Evolutionary conservation across 2,329 filamentous ascomycete genomes (phyloP), one percentile per base, ranked within the genome.

Genomic region (Pyrenochaeta sp.): DNA sequence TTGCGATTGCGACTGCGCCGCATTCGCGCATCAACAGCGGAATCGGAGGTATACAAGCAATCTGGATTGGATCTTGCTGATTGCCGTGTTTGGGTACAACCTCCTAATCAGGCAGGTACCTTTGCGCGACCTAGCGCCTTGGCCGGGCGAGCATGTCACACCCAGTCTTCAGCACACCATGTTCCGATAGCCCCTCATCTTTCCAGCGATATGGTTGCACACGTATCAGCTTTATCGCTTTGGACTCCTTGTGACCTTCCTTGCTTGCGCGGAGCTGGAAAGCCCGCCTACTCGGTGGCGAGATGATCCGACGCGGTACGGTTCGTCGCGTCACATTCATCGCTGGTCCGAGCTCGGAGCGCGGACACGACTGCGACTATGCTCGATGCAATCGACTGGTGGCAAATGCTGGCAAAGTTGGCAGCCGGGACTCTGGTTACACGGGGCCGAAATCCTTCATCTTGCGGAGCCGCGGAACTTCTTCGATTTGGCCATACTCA

Each of bases 21-120:
- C 52, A 38, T 48, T 48, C 23, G 42, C 55, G 53, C 44, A 47
- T 45, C 30, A 42, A 45, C 41, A 62, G 58, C 58, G 58, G 41
- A 48, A 42, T 56, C 54, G 54, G 56, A 58, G 54, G 60, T 61
- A 63, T 55, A 54, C 43, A 49, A 36, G 39, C 34, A 23, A 32
- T 43, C 45, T 35, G 43, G 46, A 53, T 55, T 57, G 59, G 60
- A 47, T 46, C 44, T 43, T 46, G 31, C 57, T 55, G 51, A 51
- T 53, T 53, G 51, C 53, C 50, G 41, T 52, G 51, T 57, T 58
- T 55, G 51, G 53, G 50, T 43, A 41, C 35, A 58, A 23, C 28
- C 39, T 39, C 55, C 55, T 34, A 51, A 61, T 46, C 23, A 60
- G 55, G 58, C 60, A 63, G 59, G 60, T 53, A 44, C 41, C 37